Evolutionary conservation across 2,329 filamentous ascomycete species (phyloP).

Genomic region (Botryotinia convoluta): DNA sequence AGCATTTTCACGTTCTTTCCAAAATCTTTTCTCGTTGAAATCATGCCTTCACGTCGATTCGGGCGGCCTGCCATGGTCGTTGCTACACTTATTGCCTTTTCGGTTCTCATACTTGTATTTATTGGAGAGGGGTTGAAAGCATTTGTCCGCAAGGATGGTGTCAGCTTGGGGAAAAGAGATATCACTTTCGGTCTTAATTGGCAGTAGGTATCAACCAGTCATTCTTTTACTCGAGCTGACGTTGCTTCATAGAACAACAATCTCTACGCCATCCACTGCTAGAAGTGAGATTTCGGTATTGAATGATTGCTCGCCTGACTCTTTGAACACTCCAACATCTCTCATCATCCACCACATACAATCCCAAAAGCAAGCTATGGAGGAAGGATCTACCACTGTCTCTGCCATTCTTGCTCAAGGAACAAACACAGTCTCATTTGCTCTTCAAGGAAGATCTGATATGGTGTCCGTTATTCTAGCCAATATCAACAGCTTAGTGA

Average conservation of each 20-base stretch:
- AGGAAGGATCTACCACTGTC: constrained; percentile 12
- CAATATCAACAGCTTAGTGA: constrained; percentile 16
- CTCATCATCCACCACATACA: neutral
- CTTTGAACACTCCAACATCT: neutral
- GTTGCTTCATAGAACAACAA: neutral
- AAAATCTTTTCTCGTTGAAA: constrained; percentile 14
- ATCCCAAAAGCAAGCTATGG: neutral
- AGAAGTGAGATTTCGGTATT: constrained; percentile 1
- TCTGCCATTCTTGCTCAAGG: constrained; percentile 16
- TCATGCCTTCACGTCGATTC: constrained; percentile 31
- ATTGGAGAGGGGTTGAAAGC: constrained; percentile 32
- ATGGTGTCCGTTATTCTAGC: constrained; percentile 17
- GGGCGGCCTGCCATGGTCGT: constrained; percentile 23
- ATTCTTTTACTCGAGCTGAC: neutral
- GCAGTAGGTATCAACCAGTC: constrained; percentile 3
- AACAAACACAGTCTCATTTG: constrained; percentile 17
- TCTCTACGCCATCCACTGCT: neutral
- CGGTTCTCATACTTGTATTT: constrained; percentile 30
- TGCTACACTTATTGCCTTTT: constrained; percentile 27
- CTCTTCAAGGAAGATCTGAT: constrained; percentile 15
- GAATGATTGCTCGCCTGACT: neutral
- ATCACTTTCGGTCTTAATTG: constrained; percentile 11
- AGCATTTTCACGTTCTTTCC: constrained; percentile 14
- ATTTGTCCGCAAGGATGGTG: constrained; percentile 18
- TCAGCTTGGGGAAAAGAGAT: constrained; percentile 17